A percentile compares a stretch with the other conserved stretches of the same genome.
Evolutionary conservation across 225 moss, liverwort and hornwort genomes (phyloP).

Genomic region (Antitrichia curtipendula): DNA sequence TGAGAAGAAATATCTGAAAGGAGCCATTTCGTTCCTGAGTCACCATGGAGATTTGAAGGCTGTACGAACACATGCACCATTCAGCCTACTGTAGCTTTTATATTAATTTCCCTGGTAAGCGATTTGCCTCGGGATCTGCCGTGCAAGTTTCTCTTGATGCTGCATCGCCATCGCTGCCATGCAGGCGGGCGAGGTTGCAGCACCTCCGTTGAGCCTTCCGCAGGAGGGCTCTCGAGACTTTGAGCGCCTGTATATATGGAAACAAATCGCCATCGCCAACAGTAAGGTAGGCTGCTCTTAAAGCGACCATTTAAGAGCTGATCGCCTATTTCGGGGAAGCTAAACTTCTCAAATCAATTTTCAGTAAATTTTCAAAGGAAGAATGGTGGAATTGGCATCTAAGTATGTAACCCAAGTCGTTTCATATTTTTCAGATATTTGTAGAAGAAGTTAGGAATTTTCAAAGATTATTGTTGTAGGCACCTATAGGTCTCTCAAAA

Average conservation of each 20-base stretch:
- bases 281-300: too few species aligned
- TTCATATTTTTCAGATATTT: too few species aligned
- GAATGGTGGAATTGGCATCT: too few species aligned
- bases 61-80: background rate
- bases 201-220: background rate
- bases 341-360: too few species aligned
- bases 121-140: background rate
- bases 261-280: background rate
- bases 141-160: background rate
- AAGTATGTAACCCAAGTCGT: too few species aligned
- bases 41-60: background rate
- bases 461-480: too few species aligned
- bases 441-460: too few species aligned
- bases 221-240: background rate
- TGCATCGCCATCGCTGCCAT: background rate
- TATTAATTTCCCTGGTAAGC: background rate
- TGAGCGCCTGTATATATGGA: background rate
- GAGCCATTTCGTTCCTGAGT: background rate
- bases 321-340: too few species aligned
- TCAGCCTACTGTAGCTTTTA: too few species aligned
- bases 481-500: too few species aligned
- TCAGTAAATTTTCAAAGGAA: too few species aligned
- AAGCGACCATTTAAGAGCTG: too few species aligned
- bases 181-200: background rate
- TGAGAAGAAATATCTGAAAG: background rate